A percentile compares a stretch with the other conserved stretches of the same genome.
Conservation (phyloP, 805 yeast genomes). For the Metschnikowia corniflorae region DNA sequence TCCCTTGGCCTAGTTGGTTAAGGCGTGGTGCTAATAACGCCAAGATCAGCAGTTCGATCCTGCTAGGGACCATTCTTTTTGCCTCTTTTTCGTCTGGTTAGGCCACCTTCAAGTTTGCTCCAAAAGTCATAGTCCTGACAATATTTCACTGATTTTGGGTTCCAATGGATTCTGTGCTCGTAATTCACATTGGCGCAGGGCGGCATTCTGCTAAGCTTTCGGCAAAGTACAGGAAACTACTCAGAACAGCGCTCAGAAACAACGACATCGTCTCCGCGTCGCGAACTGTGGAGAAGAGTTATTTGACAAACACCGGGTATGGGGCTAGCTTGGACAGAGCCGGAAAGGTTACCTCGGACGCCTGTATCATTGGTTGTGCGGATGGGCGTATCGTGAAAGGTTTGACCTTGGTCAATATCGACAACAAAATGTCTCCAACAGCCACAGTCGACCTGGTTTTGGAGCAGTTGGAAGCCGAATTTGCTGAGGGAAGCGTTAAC, state of each 20-base stretch:
- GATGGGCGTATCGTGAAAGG: constrained; percentile 10
- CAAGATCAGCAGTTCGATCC: constrained; percentile 85
- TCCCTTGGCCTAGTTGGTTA: constrained; percentile 55
- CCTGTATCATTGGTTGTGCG: constrained; percentile 28
- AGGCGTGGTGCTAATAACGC: constrained; percentile 54
- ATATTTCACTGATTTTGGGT: too few relatives aligned
- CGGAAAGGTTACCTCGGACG: constrained; percentile 46
- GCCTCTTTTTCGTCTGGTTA: too few relatives aligned
- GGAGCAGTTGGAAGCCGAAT: constrained; percentile 22
- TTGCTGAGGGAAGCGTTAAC: constrained; percentile 14
- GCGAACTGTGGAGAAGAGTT: constrained; percentile 32
- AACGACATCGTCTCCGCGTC: constrained; percentile 15
- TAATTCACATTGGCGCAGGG: constrained; percentile 55
- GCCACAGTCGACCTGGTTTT: constrained; percentile 18
- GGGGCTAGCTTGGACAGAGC: constrained; percentile 42
- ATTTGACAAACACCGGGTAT: constrained; percentile 47
- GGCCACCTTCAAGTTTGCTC: too few relatives aligned
- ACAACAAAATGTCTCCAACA: constrained; percentile 7
- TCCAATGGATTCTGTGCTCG: constrained; percentile 6
- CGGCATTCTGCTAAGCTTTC: constrained; percentile 27
- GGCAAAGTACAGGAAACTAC: constrained; percentile 23
- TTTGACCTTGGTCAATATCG: constrained; percentile 16
- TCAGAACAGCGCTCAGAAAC: constrained; percentile 24
- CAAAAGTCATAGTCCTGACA: not conserved
- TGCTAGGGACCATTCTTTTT: constrained; percentile 63